Conservation (phyloP, 73 alveolate species). For the Stentor roeselii region DNA sequence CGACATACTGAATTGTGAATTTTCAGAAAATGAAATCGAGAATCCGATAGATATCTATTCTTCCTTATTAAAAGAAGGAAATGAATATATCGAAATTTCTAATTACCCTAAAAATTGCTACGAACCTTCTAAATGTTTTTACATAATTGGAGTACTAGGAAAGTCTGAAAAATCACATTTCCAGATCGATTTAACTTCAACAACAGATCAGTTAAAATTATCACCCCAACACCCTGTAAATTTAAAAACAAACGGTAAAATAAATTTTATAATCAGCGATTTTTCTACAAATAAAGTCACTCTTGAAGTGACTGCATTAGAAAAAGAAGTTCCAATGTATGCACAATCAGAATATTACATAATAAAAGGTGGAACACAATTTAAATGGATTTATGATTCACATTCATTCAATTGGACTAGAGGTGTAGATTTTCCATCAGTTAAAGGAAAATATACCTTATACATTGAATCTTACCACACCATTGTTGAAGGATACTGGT, state of each 20-base stretch:
- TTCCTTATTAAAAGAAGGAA: background rate
- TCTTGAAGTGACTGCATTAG: background rate
- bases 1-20: background rate
- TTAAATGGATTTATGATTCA: background rate
- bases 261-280: background rate
- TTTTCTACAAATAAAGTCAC: background rate
- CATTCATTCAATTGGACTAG: background rate
- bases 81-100: background rate
- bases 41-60: background rate
- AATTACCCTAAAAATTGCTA: background rate
- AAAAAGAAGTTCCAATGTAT: background rate
- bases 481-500: background rate
- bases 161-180: background rate
- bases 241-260: no score
- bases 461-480: no score
- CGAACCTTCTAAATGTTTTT: background rate
- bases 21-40: conserved; percentile 6
- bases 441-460: no score
- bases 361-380: no score
- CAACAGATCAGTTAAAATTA: background rate
- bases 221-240: background rate
- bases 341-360: no score
- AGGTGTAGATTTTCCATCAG: background rate
- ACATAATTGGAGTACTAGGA: conserved; percentile 13
- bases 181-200: background rate